These are phyloP conservation scores for Phytophthora citricola DNA, from an alignment of 352 stramenopile species.

Conservation along the genomic window DNA sequence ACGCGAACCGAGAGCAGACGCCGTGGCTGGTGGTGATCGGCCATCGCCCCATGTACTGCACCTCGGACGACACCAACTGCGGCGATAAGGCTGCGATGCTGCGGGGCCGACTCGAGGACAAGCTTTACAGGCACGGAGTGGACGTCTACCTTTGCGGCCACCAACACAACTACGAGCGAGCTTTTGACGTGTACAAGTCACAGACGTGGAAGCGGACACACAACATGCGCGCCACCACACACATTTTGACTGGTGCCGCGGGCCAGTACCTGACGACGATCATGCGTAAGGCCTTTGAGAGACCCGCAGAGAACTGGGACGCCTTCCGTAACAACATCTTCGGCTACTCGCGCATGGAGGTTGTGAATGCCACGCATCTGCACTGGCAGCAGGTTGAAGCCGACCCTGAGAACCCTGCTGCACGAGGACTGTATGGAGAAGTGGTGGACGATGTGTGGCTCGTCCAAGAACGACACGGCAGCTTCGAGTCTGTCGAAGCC, in stretches of 20 bases:
- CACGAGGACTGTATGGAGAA: slow-evolving; percentile 73
- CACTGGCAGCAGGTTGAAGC: slow-evolving; percentile 89
- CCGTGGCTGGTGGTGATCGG: slow-evolving; percentile 89
- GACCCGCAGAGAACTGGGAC: slow-evolving; percentile 60
- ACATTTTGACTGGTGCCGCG: slow-evolving; percentile 89
- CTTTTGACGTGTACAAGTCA: slow-evolving; percentile 79
- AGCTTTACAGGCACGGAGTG: slow-evolving; percentile 79
- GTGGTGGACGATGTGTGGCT: slow-evolving; percentile 91
- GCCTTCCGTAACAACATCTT: slow-evolving; percentile 88
- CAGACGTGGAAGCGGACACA: slow-evolving; percentile 61
- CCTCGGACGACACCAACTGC: slow-evolving; percentile 74
- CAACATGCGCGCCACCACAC: slow-evolving; percentile 86
- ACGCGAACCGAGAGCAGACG: slow-evolving; percentile 63
- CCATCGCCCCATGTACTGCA: slow-evolving; percentile 91
- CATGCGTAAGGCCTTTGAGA: slow-evolving; percentile 81
- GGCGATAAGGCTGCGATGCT: slow-evolving; percentile 66
- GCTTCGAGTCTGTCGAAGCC: slow-evolving; percentile 50
- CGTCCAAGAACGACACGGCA: slow-evolving; percentile 89
- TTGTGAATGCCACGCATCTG: slow-evolving; percentile 87
- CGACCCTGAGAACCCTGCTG: slow-evolving; percentile 75
- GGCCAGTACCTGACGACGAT: slow-evolving; percentile 80
- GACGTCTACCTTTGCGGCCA: slow-evolving; percentile 90
- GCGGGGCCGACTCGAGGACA: slow-evolving; percentile 70
- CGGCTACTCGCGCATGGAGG: slow-evolving; percentile 82
- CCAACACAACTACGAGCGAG: slow-evolving; percentile 92